phyloP scores from a whole-genome alignment of 257 asterid species.

The Cinchona pubescens region DNA sequence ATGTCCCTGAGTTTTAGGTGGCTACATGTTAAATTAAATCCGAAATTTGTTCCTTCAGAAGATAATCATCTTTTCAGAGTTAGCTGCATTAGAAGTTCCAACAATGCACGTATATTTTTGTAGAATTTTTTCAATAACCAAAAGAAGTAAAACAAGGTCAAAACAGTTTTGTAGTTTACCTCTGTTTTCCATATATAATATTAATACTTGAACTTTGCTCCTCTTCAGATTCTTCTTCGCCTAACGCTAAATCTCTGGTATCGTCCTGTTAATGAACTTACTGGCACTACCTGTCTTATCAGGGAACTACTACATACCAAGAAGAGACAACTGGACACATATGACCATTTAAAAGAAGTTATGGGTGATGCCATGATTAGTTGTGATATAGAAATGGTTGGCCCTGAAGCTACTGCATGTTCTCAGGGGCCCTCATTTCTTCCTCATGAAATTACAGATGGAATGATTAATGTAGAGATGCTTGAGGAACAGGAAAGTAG shows the following conservation, averaged over 20 bases:
- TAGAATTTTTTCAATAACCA: neutral
- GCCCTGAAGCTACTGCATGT: constrained; percentile 57
- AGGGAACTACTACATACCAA: constrained; percentile 74
- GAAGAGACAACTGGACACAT: constrained; percentile 63
- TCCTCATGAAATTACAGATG: constrained; percentile 55
- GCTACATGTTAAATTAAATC: neutral
- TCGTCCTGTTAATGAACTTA: neutral
- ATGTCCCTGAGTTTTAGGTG: neutral
- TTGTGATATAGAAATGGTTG: constrained; percentile 69
- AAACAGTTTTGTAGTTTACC: neutral
- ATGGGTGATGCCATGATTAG: constrained; percentile 56
- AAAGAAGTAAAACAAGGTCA: neutral
- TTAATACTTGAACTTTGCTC: neutral
- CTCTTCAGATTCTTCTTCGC: neutral
- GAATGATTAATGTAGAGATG: constrained; percentile 44
- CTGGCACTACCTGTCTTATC: constrained; percentile 11
- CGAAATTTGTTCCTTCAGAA: neutral
- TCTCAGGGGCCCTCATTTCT: constrained; percentile 69
- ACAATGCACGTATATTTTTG: neutral
- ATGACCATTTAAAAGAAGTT: constrained; percentile 47
- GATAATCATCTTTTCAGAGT: neutral
- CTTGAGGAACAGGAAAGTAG: constrained; percentile 33
- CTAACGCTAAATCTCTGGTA: no score
- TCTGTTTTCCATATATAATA: neutral
- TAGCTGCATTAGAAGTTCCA: neutral